A percentile compares a stretch with the other conserved stretches of the same genome.
These are phyloP conservation scores for Trichoderma parareesei DNA, from an alignment of 495 filamentous ascomycete species.

Conservation along the genomic window DNA sequence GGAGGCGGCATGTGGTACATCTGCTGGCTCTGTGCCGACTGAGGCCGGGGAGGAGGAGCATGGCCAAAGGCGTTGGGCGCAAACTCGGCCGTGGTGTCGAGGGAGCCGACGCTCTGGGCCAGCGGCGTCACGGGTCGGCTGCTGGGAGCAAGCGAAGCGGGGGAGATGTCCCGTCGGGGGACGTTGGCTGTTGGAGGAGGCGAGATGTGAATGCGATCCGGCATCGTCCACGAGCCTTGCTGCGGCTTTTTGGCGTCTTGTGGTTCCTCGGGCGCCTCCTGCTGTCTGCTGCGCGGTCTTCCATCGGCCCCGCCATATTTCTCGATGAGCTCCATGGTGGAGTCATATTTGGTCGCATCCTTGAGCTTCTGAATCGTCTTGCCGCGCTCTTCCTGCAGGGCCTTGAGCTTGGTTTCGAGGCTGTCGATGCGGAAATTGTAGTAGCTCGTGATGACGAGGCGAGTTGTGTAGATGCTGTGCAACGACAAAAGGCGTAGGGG, in stretches of 20 bases:
- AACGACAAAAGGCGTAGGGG: neutral
- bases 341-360: conserved; percentile 87
- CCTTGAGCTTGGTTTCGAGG: conserved; percentile 59
- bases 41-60: conserved; percentile 38
- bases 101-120: conserved; percentile 15
- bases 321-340: conserved; percentile 84
- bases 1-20: conserved; percentile 15
- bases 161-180: conserved; percentile 17
- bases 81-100: conserved; percentile 40
- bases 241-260: conserved; percentile 17
- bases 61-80: conserved; percentile 41
- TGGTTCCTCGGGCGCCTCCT: conserved; percentile 19
- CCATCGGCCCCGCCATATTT: conserved; percentile 73
- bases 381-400: conserved; percentile 64
- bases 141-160: conserved; percentile 18
- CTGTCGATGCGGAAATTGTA: conserved; percentile 74
- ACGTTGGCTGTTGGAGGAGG: conserved; percentile 91
- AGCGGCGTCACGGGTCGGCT: conserved; percentile 15
- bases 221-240: conserved; percentile 12
- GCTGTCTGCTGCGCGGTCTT: conserved; percentile 35
- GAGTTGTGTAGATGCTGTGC: conserved; percentile 57
- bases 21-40: conserved; percentile 35
- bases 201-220: conserved; percentile 48
- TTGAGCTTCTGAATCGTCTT: conserved; percentile 92
- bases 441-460: conserved; percentile 51